Percentiles rank a stretch among this genome's conserved stretches.
Evolutionary conservation across 208 protist species (phyloP).

Genomic region (Trypanosoma lewisi): DNA sequence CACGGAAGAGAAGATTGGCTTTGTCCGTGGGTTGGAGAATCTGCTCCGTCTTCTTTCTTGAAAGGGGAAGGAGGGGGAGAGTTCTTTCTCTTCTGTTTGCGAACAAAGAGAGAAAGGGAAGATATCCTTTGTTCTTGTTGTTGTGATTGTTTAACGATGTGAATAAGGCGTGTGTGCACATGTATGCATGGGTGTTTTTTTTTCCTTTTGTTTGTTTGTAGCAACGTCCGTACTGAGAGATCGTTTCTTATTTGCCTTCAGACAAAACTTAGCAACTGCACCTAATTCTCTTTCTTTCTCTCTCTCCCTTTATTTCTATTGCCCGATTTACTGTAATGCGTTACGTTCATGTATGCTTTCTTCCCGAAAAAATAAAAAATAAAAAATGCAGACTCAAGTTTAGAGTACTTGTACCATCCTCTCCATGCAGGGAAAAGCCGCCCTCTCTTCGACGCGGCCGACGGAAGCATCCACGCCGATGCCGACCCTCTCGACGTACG

Average conservation of each 20-base stretch:
- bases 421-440: background rate
- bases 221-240: too few species aligned
- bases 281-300: background rate
- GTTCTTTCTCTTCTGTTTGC: too few species aligned
- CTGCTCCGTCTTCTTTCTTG: conserved; percentile 11
- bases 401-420: background rate
- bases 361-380: background rate
- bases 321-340: background rate
- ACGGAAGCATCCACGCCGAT: background rate
- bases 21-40: conserved; percentile 54
- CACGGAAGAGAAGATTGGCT: conserved; percentile 52
- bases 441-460: background rate
- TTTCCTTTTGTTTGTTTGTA: too few species aligned
- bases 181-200: too few species aligned
- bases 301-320: too few species aligned
- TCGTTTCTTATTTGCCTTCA: too few species aligned
- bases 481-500: background rate
- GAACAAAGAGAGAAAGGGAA: too few species aligned
- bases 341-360: background rate
- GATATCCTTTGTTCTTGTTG: too few species aligned
- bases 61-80: background rate
- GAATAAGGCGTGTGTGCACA: too few species aligned
- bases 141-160: too few species aligned
- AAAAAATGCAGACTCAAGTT: background rate
- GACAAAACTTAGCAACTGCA: background rate